Evolutionary conservation across 1,284 basidiomycete species (phyloP).

Genomic region (Rhodotorula sp.): DNA sequence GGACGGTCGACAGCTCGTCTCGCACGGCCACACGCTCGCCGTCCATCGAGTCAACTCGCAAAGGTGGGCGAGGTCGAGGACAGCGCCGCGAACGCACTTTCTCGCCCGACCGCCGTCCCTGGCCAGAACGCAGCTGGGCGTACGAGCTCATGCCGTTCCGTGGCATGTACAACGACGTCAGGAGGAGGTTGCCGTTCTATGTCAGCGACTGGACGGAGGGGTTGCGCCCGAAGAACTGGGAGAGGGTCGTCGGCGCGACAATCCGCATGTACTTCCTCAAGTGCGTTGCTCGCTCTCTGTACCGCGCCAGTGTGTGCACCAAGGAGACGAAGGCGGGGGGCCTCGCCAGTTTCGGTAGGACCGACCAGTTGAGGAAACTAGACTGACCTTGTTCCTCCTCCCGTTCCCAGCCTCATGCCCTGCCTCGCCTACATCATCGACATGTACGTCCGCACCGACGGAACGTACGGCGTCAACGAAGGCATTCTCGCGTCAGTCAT

Average conservation of each 20-base stretch:
- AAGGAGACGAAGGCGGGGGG: neutral
- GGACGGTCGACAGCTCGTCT: too few relatives aligned
- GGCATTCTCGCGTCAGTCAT: slow-evolving; percentile 61
- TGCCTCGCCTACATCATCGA: slow-evolving; percentile 91
- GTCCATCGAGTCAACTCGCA: neutral
- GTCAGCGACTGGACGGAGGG: slow-evolving; percentile 81
- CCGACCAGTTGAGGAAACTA: neutral
- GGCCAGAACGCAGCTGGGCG: slow-evolving; percentile 33
- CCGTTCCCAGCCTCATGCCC: slow-evolving; percentile 52
- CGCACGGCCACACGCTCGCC: neutral
- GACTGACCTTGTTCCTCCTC: slow-evolving; percentile 27
- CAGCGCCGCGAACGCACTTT: neutral
- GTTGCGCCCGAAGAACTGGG: slow-evolving; percentile 54
- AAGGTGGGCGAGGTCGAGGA: too few relatives aligned
- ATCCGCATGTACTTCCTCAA: slow-evolving; percentile 76
- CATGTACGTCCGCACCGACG: slow-evolving; percentile 80
- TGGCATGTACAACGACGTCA: slow-evolving; percentile 78
- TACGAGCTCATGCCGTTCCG: slow-evolving; percentile 44
- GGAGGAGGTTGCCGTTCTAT: slow-evolving; percentile 73
- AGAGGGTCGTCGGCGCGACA: slow-evolving; percentile 66
- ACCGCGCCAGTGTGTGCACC: neutral
- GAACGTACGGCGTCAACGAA: slow-evolving; percentile 86
- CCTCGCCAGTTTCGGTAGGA: too few relatives aligned
- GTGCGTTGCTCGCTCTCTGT: slow-evolving; percentile 49
- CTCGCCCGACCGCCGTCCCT: slow-evolving; percentile 12